Evolutionary conservation across 1,139 yeast genomes (phyloP), one percentile per base, ranked within the genome.

Genomic region (Spencermartinsiella ligniputridi): DNA sequence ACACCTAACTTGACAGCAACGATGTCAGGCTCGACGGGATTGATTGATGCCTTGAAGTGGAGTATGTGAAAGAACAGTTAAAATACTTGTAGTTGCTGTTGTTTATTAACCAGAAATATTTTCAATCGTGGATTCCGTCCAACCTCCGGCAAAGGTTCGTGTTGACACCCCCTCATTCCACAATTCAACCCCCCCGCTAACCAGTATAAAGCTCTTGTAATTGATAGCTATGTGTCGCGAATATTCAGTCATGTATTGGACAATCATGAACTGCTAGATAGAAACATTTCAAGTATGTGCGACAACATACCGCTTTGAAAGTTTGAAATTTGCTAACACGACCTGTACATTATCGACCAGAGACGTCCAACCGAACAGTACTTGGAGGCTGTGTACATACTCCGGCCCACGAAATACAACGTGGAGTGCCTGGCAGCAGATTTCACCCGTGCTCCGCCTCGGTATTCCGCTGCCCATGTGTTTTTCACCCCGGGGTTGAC

Each of bases 391-490:
- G 62, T 83, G 1, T 83, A 83, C 57, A 61, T 83, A 19, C 56
- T 81, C 17, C 76, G 76, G 40, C 84, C 88, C 1, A 62, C 75
- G 2, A 58, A 60, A 29, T 79, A 71, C 58, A 71, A 78, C 11
- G 64, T 80, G 40, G 78, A 76, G 46, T 81, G 89, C 59, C 64
- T 83, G 20, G 62, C 74, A 36, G 74, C 82, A 0, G 90, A 83
- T 58, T 81, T 75, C 52, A 64, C 74, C 1, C 66, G 69, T 17
- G 57, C 63, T 6, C 83, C 84, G 0, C 65, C 73, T 13, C 69
- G 84, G 40, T 83, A 82, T 59, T 73, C 73, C 22, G 73, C 71
- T 27, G 80, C 82, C 1, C 78, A 79, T 59, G 64, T 80, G 13
- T 73, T 79, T 52, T 75, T 80, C 53, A 61, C 79, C 2, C 81